A percentile compares a stretch with the other conserved stretches of the same genome.
phyloP scores from a whole-genome alignment of 352 stramenopile genomes.

The Phytopythium chamaehyphon region DNA sequence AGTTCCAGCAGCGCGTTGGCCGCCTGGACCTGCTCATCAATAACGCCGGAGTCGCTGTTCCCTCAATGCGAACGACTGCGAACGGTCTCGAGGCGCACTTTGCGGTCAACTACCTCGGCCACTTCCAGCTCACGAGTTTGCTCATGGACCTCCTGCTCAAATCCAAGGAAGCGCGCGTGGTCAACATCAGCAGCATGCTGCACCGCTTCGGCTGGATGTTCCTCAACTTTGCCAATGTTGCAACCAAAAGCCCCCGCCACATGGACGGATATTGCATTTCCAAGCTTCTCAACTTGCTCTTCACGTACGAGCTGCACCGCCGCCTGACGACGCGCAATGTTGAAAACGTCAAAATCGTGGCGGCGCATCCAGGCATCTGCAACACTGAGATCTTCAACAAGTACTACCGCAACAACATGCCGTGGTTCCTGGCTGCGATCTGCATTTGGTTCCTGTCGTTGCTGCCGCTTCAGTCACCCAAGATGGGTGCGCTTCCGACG shows the following conservation, averaged over 20 bases:
- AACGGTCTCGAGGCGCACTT: conserved; percentile 64
- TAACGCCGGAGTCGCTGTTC: conserved; percentile 60
- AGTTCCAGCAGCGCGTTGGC: conserved; percentile 29
- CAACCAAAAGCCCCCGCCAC: conserved; percentile 26
- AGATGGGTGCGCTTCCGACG: conserved; percentile 44
- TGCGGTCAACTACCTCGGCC: conserved; percentile 65
- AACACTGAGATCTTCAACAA: conserved; percentile 51
- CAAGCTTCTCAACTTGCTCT: conserved; percentile 61
- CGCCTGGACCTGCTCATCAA: conserved; percentile 68
- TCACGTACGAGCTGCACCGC: conserved; percentile 57
- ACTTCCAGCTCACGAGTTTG: conserved; percentile 58
- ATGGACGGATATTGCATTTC: conserved; percentile 45
- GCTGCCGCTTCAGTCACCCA: conserved; percentile 38
- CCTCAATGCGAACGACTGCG: conserved; percentile 22
- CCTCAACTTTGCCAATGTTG: conserved; percentile 31
- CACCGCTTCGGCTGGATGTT: conserved; percentile 31
- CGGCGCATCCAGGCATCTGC: conserved; percentile 43
- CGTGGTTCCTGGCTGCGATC: conserved; percentile 25
- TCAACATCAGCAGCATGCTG: conserved; percentile 50
- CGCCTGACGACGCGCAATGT: conserved; percentile 25
- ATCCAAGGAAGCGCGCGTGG: conserved; percentile 28
- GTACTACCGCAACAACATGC: conserved; percentile 33
- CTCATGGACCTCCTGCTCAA: conserved; percentile 36
- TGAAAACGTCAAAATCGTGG: conserved; percentile 42
- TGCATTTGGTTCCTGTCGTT: conserved; percentile 31